A percentile compares a stretch with the other conserved stretches of the same genome.
phyloP scores from a whole-genome alignment of 257 asterid species.

The Solanum sparsipilum region DNA sequence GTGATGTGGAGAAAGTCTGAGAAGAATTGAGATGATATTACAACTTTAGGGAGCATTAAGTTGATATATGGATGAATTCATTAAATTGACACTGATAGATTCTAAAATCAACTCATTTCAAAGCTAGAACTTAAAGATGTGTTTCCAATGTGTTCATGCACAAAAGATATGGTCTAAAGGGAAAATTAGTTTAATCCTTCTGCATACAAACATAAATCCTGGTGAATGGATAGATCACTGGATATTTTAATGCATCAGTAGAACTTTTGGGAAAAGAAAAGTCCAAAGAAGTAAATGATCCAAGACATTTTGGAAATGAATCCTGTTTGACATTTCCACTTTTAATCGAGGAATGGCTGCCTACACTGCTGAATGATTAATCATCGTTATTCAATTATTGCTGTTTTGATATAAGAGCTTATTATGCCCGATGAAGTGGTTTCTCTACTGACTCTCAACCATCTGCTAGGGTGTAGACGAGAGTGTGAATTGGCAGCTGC shows the following conservation, averaged over 20 bases:
- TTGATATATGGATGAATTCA: background rate
- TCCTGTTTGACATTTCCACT: background rate
- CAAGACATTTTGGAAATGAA: background rate
- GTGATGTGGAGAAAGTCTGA: background rate
- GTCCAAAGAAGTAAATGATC: background rate
- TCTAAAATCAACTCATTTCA: background rate
- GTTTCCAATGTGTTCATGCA: background rate
- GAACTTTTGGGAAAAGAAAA: background rate
- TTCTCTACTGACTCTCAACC: background rate
- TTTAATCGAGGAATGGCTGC: background rate
- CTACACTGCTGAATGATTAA: background rate
- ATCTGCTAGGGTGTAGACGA: background rate
- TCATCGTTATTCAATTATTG: background rate
- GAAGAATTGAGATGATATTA: background rate
- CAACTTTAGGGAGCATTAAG: background rate
- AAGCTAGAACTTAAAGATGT: background rate
- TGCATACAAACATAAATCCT: background rate
- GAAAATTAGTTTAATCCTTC: background rate
- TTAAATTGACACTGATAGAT: background rate
- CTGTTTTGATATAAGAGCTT: background rate
- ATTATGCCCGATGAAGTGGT: background rate
- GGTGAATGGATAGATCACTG: background rate
- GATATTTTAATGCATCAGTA: background rate
- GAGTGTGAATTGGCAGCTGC: background rate
- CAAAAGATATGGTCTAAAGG: background rate